These are phyloP conservation scores for Hypericum androsaemum DNA, from an alignment of 345 rosid genomes.

Conservation along the genomic window DNA sequence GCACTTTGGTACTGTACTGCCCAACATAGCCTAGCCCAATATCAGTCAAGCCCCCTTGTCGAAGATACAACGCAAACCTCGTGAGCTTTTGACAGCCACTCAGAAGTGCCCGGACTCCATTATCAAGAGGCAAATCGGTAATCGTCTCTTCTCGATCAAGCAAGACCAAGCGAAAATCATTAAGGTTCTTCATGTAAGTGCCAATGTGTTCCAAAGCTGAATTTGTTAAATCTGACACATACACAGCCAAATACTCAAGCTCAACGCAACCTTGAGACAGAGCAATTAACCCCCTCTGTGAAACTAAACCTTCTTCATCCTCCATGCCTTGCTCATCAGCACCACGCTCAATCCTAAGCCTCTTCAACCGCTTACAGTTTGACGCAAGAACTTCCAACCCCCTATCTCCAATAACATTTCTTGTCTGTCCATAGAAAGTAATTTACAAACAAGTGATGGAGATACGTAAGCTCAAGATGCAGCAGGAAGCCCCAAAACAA, in stretches of 20 bases:
- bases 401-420: constrained; percentile 91
- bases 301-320: constrained; percentile 79
- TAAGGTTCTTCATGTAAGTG: constrained; percentile 50
- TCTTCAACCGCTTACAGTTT: constrained; percentile 57
- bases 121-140: constrained; percentile 82
- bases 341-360: constrained; percentile 91
- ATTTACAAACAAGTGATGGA: neutral
- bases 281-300: constrained; percentile 79
- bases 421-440: constrained; percentile 45
- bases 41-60: constrained; percentile 77
- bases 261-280: constrained; percentile 79
- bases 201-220: constrained; percentile 60
- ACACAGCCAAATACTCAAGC: constrained; percentile 71
- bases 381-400: constrained; percentile 78
- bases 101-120: constrained; percentile 74
- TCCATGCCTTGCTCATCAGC: constrained; percentile 81
- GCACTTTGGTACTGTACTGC: constrained; percentile 56
- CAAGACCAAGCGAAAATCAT: constrained; percentile 80
- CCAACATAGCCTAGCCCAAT: constrained; percentile 75
- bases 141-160: constrained; percentile 62
- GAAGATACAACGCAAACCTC: constrained; percentile 72
- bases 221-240: constrained; percentile 81
- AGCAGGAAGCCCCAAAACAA: too few relatives aligned
- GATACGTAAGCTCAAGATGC: neutral
- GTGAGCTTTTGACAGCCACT: constrained; percentile 71